These are phyloP conservation scores for Backusella liffmaniae DNA, from an alignment of 192 early-diverging fungal species.

Conservation along the genomic window DNA sequence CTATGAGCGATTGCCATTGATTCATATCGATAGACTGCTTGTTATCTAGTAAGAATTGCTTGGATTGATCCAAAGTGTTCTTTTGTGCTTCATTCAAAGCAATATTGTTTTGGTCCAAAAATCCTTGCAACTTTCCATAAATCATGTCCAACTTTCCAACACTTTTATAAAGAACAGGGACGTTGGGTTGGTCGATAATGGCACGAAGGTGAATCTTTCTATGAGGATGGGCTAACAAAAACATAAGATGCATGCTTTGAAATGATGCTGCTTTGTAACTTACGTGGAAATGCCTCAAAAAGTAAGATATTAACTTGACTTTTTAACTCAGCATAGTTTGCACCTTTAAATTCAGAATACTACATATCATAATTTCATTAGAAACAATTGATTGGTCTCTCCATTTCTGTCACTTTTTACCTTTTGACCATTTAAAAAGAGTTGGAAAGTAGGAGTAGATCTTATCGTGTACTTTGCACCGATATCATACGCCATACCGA, in stretches of 20 bases:
- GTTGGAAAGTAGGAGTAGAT: conserved; percentile 73
- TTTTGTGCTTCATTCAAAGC: conserved; percentile 3
- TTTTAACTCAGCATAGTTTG: conserved; percentile 58
- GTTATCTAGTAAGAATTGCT: background rate
- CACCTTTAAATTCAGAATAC: conserved; percentile 59
- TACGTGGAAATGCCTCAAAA: conserved; percentile 65
- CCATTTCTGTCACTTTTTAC: conserved; percentile 1
- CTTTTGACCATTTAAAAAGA: conserved; percentile 60
- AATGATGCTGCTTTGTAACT: background rate
- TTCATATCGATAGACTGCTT: background rate
- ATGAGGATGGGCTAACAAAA: conserved; percentile 59
- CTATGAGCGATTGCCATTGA: conserved; percentile 13
- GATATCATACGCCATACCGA: conserved; percentile 49
- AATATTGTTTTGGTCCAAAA: conserved; percentile 22
- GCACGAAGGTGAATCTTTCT: conserved; percentile 38
- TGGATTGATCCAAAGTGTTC: background rate
- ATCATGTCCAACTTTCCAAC: conserved; percentile 33
- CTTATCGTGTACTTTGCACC: conserved; percentile 52
- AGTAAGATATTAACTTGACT: conserved; percentile 58
- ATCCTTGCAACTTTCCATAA: conserved; percentile 34
- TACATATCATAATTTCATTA: background rate
- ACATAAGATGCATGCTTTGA: too few species aligned
- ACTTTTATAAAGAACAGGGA: conserved; percentile 43
- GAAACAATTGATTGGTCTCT: background rate
- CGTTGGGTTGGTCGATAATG: conserved; percentile 39